Percentiles rank a stretch among this genome's conserved stretches.
Conservation (phyloP, 2,329 filamentous ascomycete species). For the Diaporthe capsici region DNA sequence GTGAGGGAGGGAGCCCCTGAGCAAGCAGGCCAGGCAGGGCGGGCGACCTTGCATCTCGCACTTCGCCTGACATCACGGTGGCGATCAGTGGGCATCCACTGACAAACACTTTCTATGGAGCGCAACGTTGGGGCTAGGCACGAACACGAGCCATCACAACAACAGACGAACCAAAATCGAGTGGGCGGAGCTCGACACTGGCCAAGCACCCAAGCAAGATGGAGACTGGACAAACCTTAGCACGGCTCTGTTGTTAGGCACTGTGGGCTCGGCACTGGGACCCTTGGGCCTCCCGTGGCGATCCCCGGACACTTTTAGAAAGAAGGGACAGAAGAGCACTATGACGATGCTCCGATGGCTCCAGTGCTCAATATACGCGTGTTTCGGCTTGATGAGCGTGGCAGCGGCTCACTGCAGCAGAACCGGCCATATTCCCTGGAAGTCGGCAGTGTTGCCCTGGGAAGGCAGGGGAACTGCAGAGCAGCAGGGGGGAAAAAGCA, state of each 20-base stretch:
- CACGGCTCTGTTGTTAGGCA: neutral
- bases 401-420: neutral
- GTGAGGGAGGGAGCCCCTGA: slow-evolving; percentile 22
- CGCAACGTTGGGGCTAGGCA: slow-evolving; percentile 14
- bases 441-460: slow-evolving; percentile 2
- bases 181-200: slow-evolving; percentile 22
- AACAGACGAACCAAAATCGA: slow-evolving; percentile 21
- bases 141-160: slow-evolving; percentile 1
- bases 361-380: neutral
- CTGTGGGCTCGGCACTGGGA: slow-evolving; percentile 8
- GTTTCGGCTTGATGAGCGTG: slow-evolving; percentile 22
- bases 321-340: neutral
- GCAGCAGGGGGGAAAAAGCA: neutral
- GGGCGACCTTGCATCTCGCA: slow-evolving; percentile 11
- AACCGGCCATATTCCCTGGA: slow-evolving; percentile 18
- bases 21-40: neutral
- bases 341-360: slow-evolving; percentile 3
- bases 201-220: neutral
- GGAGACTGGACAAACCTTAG: slow-evolving; percentile 20
- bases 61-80: slow-evolving; percentile 34
- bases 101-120: slow-evolving; percentile 25
- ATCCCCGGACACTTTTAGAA: neutral
- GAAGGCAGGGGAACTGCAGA: neutral
- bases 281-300: slow-evolving; percentile 4
- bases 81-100: slow-evolving; percentile 32